phyloP scores from a whole-genome alignment of 2,329 filamentous ascomycete genomes.

The Fusarium protoensiforme region DNA sequence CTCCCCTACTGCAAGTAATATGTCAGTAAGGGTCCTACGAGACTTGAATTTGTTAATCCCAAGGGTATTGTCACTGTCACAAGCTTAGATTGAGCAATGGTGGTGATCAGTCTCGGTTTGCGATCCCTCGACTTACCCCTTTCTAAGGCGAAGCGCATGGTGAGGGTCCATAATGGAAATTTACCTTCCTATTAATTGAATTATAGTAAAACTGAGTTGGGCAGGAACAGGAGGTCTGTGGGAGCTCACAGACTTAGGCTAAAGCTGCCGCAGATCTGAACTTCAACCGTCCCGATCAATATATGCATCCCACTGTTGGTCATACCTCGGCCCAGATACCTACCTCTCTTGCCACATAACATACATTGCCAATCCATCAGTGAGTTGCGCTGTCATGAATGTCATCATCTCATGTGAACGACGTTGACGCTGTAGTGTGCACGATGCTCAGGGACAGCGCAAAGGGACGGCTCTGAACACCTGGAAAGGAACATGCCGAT shows the following conservation, averaged over 20 bases:
- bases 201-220: neutral
- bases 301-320: neutral
- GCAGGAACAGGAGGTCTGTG: no score
- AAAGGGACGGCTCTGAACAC: neutral
- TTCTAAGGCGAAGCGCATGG: constrained; percentile 9
- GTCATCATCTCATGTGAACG: neutral
- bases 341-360: neutral
- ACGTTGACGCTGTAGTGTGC: neutral
- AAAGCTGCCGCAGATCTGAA: neutral
- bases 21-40: neutral
- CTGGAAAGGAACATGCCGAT: neutral
- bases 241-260: neutral
- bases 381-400: neutral
- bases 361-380: neutral
- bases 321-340: constrained; percentile 11
- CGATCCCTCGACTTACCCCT: constrained; percentile 6
- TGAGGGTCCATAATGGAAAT: neutral
- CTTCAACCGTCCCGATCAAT: neutral
- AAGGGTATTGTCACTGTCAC: constrained; percentile 27
- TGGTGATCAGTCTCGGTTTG: neutral
- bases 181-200: neutral
- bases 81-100: neutral
- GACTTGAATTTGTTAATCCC: constrained; percentile 26
- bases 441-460: neutral
- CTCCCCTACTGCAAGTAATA: neutral